A percentile compares a stretch with the other conserved stretches of the same genome.
These are phyloP conservation scores for Pelagophyceae sp. DNA, from an alignment of 352 stramenopile genomes.

Conservation along the genomic window DNA sequence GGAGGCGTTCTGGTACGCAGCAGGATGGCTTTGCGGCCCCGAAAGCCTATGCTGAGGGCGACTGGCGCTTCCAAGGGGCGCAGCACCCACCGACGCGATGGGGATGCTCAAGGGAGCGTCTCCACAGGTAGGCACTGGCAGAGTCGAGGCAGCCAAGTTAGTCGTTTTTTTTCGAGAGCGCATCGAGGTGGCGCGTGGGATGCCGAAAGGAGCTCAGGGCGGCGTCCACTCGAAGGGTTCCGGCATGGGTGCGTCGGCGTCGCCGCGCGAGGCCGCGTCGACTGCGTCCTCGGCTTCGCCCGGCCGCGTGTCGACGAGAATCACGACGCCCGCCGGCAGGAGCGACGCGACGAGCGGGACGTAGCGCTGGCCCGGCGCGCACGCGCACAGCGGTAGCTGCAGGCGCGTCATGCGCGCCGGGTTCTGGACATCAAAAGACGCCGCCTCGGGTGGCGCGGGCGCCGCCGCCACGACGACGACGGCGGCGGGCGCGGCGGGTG, in stretches of 20 bases:
- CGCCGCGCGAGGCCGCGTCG: conserved; percentile 75
- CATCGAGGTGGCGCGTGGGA: too few species aligned
- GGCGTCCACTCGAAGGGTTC: conserved; percentile 93
- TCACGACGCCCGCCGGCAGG: conserved; percentile 77
- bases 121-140: too few species aligned
- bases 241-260: conserved; percentile 84
- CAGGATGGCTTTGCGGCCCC: not conserved
- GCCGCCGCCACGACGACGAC: conserved; percentile 37
- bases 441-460: conserved; percentile 38
- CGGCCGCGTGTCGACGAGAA: conserved; percentile 85
- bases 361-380: conserved; percentile 83
- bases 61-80: too few species aligned
- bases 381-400: conserved; percentile 76
- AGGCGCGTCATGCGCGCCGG: conserved; percentile 80
- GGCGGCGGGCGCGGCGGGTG: conserved; percentile 36
- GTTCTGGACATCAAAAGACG: conserved; percentile 79
- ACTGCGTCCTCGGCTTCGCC: conserved; percentile 83
- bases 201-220: conserved; percentile 28
- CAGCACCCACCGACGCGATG: too few species aligned
- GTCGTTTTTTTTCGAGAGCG: too few species aligned
- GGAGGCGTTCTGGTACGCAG: too few species aligned
- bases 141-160: too few species aligned
- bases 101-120: too few species aligned
- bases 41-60: not conserved
- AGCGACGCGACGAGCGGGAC: conserved; percentile 53